These are phyloP conservation scores for Aureobasidium melanogenum DNA, from an alignment of 2,329 filamentous ascomycete species.

Conservation along the genomic window DNA sequence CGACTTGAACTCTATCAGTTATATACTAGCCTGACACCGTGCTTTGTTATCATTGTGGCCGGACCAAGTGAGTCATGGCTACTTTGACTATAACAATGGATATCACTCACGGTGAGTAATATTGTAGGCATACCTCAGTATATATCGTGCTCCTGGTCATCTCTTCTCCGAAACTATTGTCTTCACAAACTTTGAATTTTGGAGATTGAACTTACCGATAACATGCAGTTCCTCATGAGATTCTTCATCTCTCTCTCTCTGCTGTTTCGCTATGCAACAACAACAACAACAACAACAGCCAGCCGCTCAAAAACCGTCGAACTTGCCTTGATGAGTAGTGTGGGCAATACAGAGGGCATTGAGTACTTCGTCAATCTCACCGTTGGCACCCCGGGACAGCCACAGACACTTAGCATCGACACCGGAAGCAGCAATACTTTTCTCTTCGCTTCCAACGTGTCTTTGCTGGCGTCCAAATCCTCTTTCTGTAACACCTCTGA, in stretches of 20 bases:
- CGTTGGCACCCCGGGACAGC: constrained; percentile 26
- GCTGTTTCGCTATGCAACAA: neutral
- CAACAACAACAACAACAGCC: neutral
- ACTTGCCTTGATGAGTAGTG: neutral
- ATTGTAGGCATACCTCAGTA: neutral
- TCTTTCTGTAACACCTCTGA: constrained; percentile 17
- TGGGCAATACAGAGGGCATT: neutral
- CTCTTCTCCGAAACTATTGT: neutral
- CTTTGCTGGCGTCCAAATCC: no score
- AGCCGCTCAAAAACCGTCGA: neutral
- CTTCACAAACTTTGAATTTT: neutral
- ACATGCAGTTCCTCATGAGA: neutral
- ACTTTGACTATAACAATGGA: neutral
- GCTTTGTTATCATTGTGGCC: neutral
- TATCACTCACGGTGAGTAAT: neutral
- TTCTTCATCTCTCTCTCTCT: neutral
- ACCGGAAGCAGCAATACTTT: constrained; percentile 27
- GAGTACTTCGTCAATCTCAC: constrained; percentile 16
- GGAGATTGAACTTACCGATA: no score
- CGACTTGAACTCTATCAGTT: neutral
- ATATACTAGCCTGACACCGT: neutral
- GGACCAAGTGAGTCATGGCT: neutral
- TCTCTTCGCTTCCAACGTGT: constrained; percentile 21
- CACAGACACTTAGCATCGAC: constrained; percentile 25
- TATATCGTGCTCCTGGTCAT: neutral